Evolutionary conservation across 805 yeast genomes (phyloP).

Genomic region (Alloascoidea africana): DNA sequence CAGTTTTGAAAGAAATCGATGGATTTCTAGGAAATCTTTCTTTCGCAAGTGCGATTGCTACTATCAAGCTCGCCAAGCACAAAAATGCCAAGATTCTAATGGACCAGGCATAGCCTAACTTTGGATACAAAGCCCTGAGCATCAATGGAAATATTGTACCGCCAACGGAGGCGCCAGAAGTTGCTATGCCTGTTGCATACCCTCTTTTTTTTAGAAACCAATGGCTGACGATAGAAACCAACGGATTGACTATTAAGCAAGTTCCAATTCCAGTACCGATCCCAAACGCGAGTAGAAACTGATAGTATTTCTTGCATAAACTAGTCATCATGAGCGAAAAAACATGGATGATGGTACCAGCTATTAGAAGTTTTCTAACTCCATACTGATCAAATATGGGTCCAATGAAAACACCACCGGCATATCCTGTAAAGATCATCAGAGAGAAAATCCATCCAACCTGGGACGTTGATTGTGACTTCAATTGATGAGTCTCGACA

Average conservation of each 20-base stretch:
- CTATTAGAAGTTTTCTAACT: constrained; percentile 25
- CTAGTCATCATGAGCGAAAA: constrained; percentile 44
- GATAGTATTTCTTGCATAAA: constrained; percentile 35
- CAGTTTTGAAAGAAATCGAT: constrained; percentile 4
- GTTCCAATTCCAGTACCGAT: constrained; percentile 41
- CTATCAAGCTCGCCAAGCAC: constrained; percentile 13
- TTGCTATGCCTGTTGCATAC: constrained; percentile 43
- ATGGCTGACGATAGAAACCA: constrained; percentile 41
- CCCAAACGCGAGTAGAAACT: constrained; percentile 46
- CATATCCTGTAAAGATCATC: constrained; percentile 31
- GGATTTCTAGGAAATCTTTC: constrained; percentile 18
- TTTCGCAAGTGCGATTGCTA: constrained; percentile 20
- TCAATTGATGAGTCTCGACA: constrained; percentile 38
- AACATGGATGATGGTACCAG: constrained; percentile 29
- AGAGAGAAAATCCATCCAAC: constrained; percentile 56
- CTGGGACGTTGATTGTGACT: constrained; percentile 25
- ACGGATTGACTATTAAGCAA: constrained; percentile 36
- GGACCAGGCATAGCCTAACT: constrained; percentile 47
- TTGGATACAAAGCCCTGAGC: constrained; percentile 26
- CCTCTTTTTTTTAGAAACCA: constrained; percentile 47
- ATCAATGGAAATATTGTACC: constrained; percentile 47
- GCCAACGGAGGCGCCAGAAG: constrained; percentile 53
- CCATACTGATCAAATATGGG: constrained; percentile 53
- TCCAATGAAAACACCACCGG: constrained; percentile 36
- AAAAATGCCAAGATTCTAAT: constrained; percentile 31